Evolutionary conservation across 2,329 filamentous ascomycete genomes (phyloP), one percentile per base, ranked within the genome.

Genomic region (Sclerotinia borealis): DNA sequence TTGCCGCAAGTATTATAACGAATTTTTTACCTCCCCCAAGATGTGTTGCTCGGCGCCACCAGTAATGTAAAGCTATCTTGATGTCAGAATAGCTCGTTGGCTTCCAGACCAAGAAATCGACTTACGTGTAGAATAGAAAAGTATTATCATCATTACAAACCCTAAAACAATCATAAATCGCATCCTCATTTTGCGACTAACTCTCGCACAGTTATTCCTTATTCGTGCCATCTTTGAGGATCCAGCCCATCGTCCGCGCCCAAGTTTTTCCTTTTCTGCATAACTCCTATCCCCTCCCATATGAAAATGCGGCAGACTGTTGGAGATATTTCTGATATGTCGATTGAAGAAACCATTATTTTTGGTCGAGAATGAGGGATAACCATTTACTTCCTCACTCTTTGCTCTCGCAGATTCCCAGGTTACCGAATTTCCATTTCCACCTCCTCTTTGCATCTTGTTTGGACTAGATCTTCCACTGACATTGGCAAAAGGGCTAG

Each of bases 1-100:
- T 99, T 62, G 95, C 93, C 29, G 90, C 93, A 25, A 98, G 81
- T 67, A 99, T 92, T 61, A 99, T 89, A 68, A 99, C 95, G 73
- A 90, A 93, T 73, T 96, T 98, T 73, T 88, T 87, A 25, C 95
- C 95, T 55, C 91, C 91, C 58, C 93, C 93, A 4, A 96, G 80
- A 77, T 83, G 83, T 41, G 87, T 79, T 52, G 88, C 83, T 77
- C 90, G 83, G 72, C 92, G 86, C 80, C 91, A 96, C 75, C 79
- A 78, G 70, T 84, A 84, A 68, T 72, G 70, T 64, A 73, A 61
- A 66, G 74, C 74, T 75, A 62, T 63, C 52, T 59, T 34, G 39
- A 39, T n/a, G 62, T 73, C 52, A 71, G 62, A 15, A 50, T 25
- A 17, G 9, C 17, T n/a, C 45, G 19, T 15, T 2, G n/a, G 17